phyloP scores from a whole-genome alignment of 805 yeast genomes.

The Metschnikowia gelsemii region DNA sequence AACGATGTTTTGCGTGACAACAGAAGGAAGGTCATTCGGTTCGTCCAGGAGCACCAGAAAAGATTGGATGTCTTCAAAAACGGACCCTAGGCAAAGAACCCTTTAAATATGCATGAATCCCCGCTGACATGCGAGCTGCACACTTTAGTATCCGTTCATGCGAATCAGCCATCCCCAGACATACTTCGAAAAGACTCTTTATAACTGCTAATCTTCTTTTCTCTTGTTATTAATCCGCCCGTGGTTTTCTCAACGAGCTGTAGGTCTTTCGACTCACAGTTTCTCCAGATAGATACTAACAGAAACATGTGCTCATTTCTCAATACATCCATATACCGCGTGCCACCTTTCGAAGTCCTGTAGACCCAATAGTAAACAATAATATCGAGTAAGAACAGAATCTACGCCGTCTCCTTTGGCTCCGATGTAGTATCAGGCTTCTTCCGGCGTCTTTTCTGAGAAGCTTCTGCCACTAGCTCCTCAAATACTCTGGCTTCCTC shows the following conservation, averaged over 20 bases:
- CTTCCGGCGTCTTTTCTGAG: slow-evolving; percentile 34
- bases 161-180: too few relatives aligned
- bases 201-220: too few relatives aligned
- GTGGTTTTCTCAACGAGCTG: too few relatives aligned
- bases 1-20: slow-evolving; percentile 51
- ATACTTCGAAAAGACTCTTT: too few relatives aligned
- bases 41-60: slow-evolving; percentile 58
- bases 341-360: background rate
- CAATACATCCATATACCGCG: too few relatives aligned
- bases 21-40: slow-evolving; percentile 59
- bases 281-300: too few relatives aligned
- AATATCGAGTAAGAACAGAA: background rate
- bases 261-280: too few relatives aligned
- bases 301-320: too few relatives aligned
- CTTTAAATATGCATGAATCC: too few relatives aligned
- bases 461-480: slow-evolving; percentile 56
- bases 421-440: slow-evolving; percentile 1
- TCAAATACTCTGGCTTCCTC: slow-evolving; percentile 79
- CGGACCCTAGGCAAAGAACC: slow-evolving; percentile 22
- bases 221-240: too few relatives aligned
- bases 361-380: background rate
- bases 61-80: slow-evolving; percentile 50
- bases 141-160: too few relatives aligned
- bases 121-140: too few relatives aligned
- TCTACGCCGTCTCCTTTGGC: background rate